These are phyloP conservation scores for Pythium myriotylum DNA, from an alignment of 352 stramenopile species.

Conservation along the genomic window DNA sequence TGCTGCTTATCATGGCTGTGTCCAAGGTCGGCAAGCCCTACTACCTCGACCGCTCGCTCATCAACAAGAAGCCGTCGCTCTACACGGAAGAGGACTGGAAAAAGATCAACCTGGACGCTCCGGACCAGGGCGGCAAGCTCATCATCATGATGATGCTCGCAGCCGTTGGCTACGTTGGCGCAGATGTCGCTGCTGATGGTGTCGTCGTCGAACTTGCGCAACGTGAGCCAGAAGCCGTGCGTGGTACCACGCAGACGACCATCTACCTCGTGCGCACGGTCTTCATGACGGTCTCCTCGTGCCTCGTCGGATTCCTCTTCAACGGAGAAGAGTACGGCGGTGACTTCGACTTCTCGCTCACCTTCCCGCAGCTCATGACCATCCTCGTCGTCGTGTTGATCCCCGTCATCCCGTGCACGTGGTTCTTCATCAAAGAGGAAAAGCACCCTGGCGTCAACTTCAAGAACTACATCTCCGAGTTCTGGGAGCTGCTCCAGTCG, in stretches of 20 bases:
- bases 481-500: slow-evolving; percentile 20
- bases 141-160: slow-evolving; percentile 60
- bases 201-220: slow-evolving; percentile 63
- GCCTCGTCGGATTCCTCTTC: too few relatives aligned
- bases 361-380: slow-evolving; percentile 45
- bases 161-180: slow-evolving; percentile 49
- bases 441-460: neutral
- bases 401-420: too few relatives aligned
- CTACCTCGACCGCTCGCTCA: slow-evolving; percentile 36
- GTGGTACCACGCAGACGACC: slow-evolving; percentile 48
- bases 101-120: slow-evolving; percentile 39
- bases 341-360: slow-evolving; percentile 18
- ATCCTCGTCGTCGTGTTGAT: slow-evolving; percentile 37
- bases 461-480: slow-evolving; percentile 19
- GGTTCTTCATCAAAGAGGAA: too few relatives aligned
- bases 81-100: slow-evolving; percentile 32
- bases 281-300: too few relatives aligned
- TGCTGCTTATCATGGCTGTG: slow-evolving; percentile 50
- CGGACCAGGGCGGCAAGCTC: slow-evolving; percentile 28
- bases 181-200: slow-evolving; percentile 52
- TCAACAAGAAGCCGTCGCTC: slow-evolving; percentile 9
- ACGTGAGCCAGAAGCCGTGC: slow-evolving; percentile 47
- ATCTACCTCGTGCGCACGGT: slow-evolving; percentile 28
- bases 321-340: too few relatives aligned
- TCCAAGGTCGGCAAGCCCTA: slow-evolving; percentile 48